Evolutionary conservation across 371 early-diverging fungal genomes (phyloP).

Genomic region (Rhizopus delemar): DNA sequence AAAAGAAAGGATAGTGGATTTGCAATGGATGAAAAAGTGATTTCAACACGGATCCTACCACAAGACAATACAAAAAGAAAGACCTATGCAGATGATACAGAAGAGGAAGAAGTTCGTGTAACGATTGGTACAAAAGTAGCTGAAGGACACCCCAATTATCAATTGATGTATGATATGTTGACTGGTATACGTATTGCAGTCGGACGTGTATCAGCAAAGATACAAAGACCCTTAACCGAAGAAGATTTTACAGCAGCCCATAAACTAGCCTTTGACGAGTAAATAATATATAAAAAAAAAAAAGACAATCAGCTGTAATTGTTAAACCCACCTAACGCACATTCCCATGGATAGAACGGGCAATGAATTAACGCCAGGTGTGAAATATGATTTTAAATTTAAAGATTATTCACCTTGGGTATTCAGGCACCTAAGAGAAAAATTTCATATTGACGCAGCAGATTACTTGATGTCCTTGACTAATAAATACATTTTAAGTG

Average conservation of each 20-base stretch:
- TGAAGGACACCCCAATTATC: constrained; percentile 70
- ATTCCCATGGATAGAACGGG: constrained; percentile 63
- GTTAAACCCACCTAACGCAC: too few relatives aligned
- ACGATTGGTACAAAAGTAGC: constrained; percentile 66
- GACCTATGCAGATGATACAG: constrained; percentile 28
- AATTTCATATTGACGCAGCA: constrained; percentile 89
- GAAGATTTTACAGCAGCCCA: constrained; percentile 87
- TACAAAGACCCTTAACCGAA: constrained; percentile 64
- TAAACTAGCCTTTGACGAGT: constrained; percentile 92
- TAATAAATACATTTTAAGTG: constrained; percentile 93
- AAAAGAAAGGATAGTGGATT: constrained; percentile 7
- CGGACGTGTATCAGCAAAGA: constrained; percentile 82
- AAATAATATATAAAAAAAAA: constrained; percentile 20
- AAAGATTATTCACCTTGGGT: constrained; percentile 98
- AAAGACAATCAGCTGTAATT: not conserved
- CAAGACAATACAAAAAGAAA: constrained; percentile 2
- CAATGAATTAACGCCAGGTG: constrained; percentile 91
- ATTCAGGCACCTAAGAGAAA: constrained; percentile 86
- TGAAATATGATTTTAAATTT: constrained; percentile 96
- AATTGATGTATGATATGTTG: constrained; percentile 97
- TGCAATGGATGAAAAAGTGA: not conserved
- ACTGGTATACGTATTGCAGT: constrained; percentile 85
- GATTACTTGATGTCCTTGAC: constrained; percentile 95
- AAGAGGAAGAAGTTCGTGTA: constrained; percentile 53
- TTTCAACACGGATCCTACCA: not conserved